A percentile compares a stretch with the other conserved stretches of the same genome.
These are phyloP conservation scores for Euphrasia arctica DNA, from an alignment of 305 asterid genomes.

Conservation along the genomic window DNA sequence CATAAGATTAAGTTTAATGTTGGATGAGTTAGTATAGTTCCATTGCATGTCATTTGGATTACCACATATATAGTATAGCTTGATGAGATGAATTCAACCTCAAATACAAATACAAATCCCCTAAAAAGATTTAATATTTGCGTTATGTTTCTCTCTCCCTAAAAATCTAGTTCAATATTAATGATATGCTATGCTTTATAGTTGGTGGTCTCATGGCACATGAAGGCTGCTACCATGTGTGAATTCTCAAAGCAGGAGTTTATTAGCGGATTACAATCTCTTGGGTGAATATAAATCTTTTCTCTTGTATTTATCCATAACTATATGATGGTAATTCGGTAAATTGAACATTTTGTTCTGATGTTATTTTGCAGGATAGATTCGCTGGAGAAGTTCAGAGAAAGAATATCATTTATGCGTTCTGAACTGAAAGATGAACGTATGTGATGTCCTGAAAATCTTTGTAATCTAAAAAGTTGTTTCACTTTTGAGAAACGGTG, in stretches of 20 bases:
- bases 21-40: neutral
- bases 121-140: neutral
- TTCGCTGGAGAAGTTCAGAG: constrained; percentile 87
- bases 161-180: neutral
- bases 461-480: constrained; percentile 1
- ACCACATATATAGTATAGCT: neutral
- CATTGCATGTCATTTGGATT: neutral
- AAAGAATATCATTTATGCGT: constrained; percentile 86
- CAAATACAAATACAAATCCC: constrained; percentile 16
- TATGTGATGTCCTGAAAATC: constrained; percentile 45
- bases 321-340: neutral
- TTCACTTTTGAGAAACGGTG: constrained; percentile 1
- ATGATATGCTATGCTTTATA: constrained; percentile 30
- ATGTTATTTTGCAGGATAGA: constrained; percentile 65
- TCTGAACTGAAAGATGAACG: constrained; percentile 96
- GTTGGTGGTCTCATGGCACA: constrained; percentile 99
- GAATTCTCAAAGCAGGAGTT: constrained; percentile 98
- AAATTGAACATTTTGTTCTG: constrained; percentile 25
- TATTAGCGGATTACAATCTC: constrained; percentile 82
- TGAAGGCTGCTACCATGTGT: constrained; percentile 99
- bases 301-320: neutral
- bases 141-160: neutral
- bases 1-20: neutral
- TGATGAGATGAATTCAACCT: neutral
- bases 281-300: constrained; percentile 61